A percentile compares a stretch with the other conserved stretches of the same genome.
Evolutionary conservation across 176 grass and related monocot species (phyloP).

Genomic region (Avena atlantica): DNA sequence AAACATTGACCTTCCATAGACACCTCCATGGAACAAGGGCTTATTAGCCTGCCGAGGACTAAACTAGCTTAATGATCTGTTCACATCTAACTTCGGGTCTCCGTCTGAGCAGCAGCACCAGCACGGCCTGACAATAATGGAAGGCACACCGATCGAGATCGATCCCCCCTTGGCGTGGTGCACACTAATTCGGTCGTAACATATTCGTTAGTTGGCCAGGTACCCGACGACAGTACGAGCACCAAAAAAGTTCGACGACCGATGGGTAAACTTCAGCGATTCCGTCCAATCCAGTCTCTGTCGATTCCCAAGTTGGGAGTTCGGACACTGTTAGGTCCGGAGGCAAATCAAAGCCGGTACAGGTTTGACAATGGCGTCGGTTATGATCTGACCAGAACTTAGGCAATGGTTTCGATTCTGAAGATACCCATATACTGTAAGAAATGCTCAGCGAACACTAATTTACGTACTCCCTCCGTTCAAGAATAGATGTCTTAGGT

Average conservation of each 20-base stretch:
- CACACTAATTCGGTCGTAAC: not conserved
- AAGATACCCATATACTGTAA: not conserved
- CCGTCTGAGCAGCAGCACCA: not conserved
- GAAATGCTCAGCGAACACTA: not conserved
- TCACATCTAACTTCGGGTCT: too few species aligned
- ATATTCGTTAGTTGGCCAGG: conserved; percentile 3
- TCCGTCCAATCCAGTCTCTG: not conserved
- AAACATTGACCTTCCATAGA: too few species aligned
- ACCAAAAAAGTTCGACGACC: not conserved
- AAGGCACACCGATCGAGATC: not conserved
- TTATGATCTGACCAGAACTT: not conserved
- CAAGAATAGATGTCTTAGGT: too few species aligned
- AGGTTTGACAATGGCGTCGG: conserved; percentile 9
- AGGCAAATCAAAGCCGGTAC: not conserved
- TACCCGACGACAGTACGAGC: not conserved
- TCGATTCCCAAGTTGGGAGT: not conserved
- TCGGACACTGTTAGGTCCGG: conserved; percentile 24
- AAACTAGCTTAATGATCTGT: not conserved
- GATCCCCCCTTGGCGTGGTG: not conserved
- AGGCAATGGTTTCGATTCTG: not conserved
- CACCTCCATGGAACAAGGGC: too few species aligned
- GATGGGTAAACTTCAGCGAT: not conserved
- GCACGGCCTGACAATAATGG: not conserved
- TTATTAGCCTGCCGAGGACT: not conserved
- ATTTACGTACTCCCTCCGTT: not conserved